phyloP scores from a whole-genome alignment of 352 stramenopile genomes.

The Phytophthora cryptogea region DNA sequence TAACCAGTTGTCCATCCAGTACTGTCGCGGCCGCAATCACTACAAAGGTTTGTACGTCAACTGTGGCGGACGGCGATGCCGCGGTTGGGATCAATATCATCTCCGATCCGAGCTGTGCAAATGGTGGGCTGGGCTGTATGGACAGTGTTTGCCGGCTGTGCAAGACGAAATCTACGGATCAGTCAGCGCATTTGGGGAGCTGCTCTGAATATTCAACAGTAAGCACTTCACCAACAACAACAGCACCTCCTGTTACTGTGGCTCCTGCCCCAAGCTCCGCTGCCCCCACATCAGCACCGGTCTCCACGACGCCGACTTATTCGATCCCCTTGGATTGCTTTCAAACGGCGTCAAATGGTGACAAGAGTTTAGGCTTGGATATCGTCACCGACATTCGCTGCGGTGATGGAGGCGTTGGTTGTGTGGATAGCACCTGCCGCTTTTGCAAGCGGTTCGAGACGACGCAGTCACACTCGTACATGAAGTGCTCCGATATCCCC shows the following conservation, averaged over 20 bases:
- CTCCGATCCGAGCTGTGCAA: slow-evolving; percentile 28
- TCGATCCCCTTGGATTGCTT: slow-evolving; percentile 32
- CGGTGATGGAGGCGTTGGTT: slow-evolving; percentile 38
- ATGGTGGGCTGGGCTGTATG: slow-evolving; percentile 35
- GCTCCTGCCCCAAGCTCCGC: background rate
- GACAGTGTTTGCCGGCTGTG: slow-evolving; percentile 31
- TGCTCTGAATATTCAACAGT: slow-evolving; percentile 17
- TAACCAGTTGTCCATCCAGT: slow-evolving; percentile 14
- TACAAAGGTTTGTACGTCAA: slow-evolving; percentile 5
- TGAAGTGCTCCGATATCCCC: slow-evolving; percentile 26
- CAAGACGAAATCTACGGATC: slow-evolving; percentile 25
- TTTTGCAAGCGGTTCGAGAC: slow-evolving; percentile 37
- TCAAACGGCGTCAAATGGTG: slow-evolving; percentile 23
- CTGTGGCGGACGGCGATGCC: slow-evolving; percentile 26
- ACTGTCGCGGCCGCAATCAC: background rate
- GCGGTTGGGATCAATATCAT: slow-evolving; percentile 32
- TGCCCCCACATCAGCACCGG: slow-evolving; percentile 9
- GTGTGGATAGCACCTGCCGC: slow-evolving; percentile 31
- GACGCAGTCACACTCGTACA: slow-evolving; percentile 27
- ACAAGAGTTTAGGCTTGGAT: slow-evolving; percentile 28
- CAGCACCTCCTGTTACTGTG: background rate
- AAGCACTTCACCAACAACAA: background rate
- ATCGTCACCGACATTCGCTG: slow-evolving; percentile 39
- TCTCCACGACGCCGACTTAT: slow-evolving; percentile 9
- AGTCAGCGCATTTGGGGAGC: slow-evolving; percentile 28